Base-by-base conservation (phyloP, 768 basidiomycete species). In the Guyanaporus albipodus region DNA sequence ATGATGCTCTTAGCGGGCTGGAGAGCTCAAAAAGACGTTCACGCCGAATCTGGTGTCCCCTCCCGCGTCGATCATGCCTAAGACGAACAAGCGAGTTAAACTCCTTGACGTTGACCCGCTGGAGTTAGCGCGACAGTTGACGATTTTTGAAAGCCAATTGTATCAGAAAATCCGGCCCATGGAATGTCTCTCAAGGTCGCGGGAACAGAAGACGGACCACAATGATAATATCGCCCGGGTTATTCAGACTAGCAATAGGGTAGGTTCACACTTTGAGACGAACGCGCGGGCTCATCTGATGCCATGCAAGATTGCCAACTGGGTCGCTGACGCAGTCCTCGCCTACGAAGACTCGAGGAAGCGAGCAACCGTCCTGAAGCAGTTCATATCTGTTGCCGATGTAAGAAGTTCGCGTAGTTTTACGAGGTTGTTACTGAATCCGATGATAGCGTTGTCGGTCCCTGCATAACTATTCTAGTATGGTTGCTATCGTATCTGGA, bases 401-500 rank as follows among this genome's bases (percentile, higher is more conserved):
- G 94, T 95, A 50, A 64, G 90, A 73, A 2, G 31, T 23, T 19
- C 24, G 8, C n/a, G 10, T 29, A 8, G 24, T 46, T 11, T 22
- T 34, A 11, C 11, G 24, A 38, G 27, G 21, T 22, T 23, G 17
- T 36, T 29, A 22, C 35, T 41, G 45, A 46, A 29, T 23, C 34
- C 38, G 44, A n/a, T 53, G 46, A 37, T 53, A 97, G 94, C 88
- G 90, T 24, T 95, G 94, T 64, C 87, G 91, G 37, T 67, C 69
- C 15, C 70, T 97, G 54, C 89, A 94, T 65, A 98, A 98, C 68
- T 97, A 91, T 69, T 94, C 93, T 17, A 89, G 85, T n/a, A 91
- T 98, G 85, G 90, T 92, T 48, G 92, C 93, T 27, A 88, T 98
- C 46, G 84, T 93, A 29, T 95, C 95, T 12, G 95, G 93, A 7